Evolutionary conservation across 495 filamentous ascomycete genomes (phyloP).

Genomic region (Neurospora tetraspora): DNA sequence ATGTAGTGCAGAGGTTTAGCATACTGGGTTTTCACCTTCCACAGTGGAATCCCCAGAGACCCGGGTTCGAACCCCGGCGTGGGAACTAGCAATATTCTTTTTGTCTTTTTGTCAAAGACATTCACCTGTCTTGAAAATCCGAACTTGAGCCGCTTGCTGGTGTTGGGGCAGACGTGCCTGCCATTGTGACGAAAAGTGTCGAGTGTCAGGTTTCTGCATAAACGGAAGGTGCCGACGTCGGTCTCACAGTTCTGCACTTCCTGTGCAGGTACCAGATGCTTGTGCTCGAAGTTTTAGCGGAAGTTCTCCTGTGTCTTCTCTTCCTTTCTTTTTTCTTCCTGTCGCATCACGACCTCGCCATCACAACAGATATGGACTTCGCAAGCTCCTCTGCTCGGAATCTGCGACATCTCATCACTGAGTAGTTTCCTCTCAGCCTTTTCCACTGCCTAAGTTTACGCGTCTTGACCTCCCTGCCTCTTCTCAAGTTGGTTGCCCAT

Average conservation of each 20-base stretch:
- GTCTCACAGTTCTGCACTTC: not conserved
- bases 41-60: slow-evolving; percentile 5
- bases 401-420: not conserved
- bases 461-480: not conserved
- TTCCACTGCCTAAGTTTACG: not conserved
- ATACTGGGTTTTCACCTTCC: slow-evolving; percentile 12
- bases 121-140: not conserved
- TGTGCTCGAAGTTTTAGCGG: not conserved
- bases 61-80: slow-evolving; percentile 16
- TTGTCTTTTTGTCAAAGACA: not conserved
- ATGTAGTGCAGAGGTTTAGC: slow-evolving; percentile 18
- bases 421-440: not conserved
- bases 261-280: not conserved
- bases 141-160: not conserved
- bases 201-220: not conserved
- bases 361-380: not conserved
- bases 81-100: not conserved
- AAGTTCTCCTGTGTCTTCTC: not conserved
- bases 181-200: not conserved
- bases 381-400: not conserved
- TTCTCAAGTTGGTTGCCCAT: not conserved
- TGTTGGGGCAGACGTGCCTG: not conserved
- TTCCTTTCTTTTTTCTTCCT: not conserved
- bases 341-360: not conserved
- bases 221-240: not conserved